Base-by-base conservation (phyloP, 148 eudicot species). In the Amaranthus cruentus region DNA sequence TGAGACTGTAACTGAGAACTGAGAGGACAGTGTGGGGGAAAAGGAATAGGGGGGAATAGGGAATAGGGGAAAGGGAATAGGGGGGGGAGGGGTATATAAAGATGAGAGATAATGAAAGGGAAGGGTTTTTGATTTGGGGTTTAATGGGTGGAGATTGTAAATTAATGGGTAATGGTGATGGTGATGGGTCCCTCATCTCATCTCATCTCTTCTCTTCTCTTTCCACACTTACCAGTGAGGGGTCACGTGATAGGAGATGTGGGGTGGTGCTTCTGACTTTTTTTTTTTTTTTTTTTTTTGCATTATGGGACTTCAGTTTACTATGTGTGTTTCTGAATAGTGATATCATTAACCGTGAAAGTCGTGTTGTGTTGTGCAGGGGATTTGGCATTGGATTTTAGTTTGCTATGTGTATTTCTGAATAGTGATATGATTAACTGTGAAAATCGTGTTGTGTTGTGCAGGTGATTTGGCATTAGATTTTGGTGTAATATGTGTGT, bases 171-270 rank as follows among this genome's bases (percentile, higher is more conserved):
- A 28, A 28, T 28, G 38, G 52, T 51, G 57, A 48, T 21, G 38
- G 14, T 3, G 50, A 73, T 0, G 73, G 79, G 73, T 2, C 77
- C 81, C 55, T 2, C 58, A 2, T 51, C 56, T 69, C 77, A 66
- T 73, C 74, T 2, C 58, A 2, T 51, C 56, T 69, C 77, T 58
- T 73, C 74, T 69, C 78, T 61, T 76, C 80, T 61, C 74, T 68
- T 62, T 47, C 5, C 15, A 47, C 42, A 18, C 28, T 65, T 14
- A 21, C 42, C 51, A 55, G 44, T 57, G 73, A 73, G 60, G 49
- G 81, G 81, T 81, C 84, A 81, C 84, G 84, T 81, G 78, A 77
- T 75, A 52, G 21, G 75, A 70, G 81, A 74, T 75, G 69, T 57
- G 72, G 64, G 68, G 66, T 15, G 78, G 76, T 50, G 72, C 73